Evolutionary conservation across 2,329 filamentous ascomycete genomes (phyloP).

Genomic region (Beauveria sp.): DNA sequence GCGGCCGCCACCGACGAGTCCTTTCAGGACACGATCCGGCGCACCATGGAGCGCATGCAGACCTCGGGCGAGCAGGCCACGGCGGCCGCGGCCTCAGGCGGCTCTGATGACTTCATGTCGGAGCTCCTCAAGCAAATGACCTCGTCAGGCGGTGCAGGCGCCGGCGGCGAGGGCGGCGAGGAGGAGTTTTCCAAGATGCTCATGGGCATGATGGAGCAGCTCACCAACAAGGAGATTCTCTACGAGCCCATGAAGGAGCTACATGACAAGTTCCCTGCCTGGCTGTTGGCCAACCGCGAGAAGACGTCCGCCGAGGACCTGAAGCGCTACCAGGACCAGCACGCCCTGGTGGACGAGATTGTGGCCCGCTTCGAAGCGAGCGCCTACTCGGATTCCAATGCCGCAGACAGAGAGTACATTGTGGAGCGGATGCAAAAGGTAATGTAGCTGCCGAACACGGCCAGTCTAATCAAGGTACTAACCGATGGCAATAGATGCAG

Average conservation of each 20-base stretch:
- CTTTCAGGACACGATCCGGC: slow-evolving; percentile 88
- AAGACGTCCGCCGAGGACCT: slow-evolving; percentile 63
- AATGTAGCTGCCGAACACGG: slow-evolving; percentile 20
- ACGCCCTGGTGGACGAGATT: slow-evolving; percentile 73
- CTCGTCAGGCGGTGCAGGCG: slow-evolving; percentile 46
- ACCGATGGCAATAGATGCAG: slow-evolving; percentile 71
- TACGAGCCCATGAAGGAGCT: slow-evolving; percentile 99
- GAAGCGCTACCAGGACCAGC: slow-evolving; percentile 74
- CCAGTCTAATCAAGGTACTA: neutral
- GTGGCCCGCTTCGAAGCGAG: slow-evolving; percentile 79
- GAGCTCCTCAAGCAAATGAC: slow-evolving; percentile 82
- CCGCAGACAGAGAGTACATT: slow-evolving; percentile 79
- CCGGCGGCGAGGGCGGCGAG: slow-evolving; percentile 53
- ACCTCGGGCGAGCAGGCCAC: slow-evolving; percentile 79
- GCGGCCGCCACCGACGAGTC: slow-evolving; percentile 47
- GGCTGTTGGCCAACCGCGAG: slow-evolving; percentile 71
- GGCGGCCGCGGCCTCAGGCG: slow-evolving; percentile 61
- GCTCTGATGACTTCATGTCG: slow-evolving; percentile 73
- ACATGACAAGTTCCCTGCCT: slow-evolving; percentile 81
- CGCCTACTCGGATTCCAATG: slow-evolving; percentile 74
- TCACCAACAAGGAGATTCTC: slow-evolving; percentile 95
- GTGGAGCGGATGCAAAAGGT: slow-evolving; percentile 98
- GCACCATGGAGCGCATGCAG: slow-evolving; percentile 95
- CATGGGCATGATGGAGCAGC: slow-evolving; percentile 96
- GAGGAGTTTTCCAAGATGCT: slow-evolving; percentile 93